A percentile compares a stretch with the other conserved stretches of the same genome.
Conservation (phyloP, 2,329 filamentous ascomycete genomes). For the Diaporthe helianthi region DNA sequence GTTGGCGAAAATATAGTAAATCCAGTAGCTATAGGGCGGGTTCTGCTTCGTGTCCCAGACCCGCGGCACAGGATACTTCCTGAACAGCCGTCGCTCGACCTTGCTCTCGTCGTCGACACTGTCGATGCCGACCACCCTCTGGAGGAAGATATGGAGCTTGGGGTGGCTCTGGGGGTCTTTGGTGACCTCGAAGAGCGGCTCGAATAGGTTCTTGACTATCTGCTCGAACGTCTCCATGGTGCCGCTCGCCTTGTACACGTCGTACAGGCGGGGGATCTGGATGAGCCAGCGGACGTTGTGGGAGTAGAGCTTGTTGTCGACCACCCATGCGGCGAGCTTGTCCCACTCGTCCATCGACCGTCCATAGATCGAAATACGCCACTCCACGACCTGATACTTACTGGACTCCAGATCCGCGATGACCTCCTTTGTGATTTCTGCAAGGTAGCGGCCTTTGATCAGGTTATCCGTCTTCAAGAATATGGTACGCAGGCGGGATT, state of each 20-base stretch:
- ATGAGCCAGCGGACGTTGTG: conserved; percentile 98
- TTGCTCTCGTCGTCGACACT: conserved; percentile 99
- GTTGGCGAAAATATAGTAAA: conserved; percentile 96
- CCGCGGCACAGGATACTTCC: conserved; percentile 90
- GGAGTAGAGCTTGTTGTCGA: conserved; percentile 97
- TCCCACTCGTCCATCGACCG: conserved; percentile 95
- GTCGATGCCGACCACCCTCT: conserved; percentile 95
- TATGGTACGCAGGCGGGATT: conserved; percentile 94
- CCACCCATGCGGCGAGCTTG: conserved; percentile 94
- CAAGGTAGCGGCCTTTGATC: conserved; percentile 92
- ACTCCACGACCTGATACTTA: conserved; percentile 99
- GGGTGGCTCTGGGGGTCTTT: conserved; percentile 85
- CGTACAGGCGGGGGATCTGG: conserved; percentile 91
- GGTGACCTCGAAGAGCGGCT: conserved; percentile 93
- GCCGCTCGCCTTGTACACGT: conserved; percentile 90
- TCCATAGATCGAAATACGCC: conserved; percentile 97
- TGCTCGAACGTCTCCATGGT: conserved; percentile 91
- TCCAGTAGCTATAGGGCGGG: conserved; percentile 98
- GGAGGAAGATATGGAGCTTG: conserved; percentile 92
- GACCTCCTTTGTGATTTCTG: conserved; percentile 97
- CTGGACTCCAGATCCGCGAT: conserved; percentile 96
- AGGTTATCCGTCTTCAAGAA: conserved; percentile 99
- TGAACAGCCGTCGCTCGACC: conserved; percentile 89
- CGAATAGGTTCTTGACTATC: conserved; percentile 89
- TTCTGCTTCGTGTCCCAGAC: conserved; percentile 94